Evolutionary conservation across 2,329 filamentous ascomycete genomes (phyloP), one percentile per base, ranked within the genome.

Genomic region (Lasiodiplodia theobromae): DNA sequence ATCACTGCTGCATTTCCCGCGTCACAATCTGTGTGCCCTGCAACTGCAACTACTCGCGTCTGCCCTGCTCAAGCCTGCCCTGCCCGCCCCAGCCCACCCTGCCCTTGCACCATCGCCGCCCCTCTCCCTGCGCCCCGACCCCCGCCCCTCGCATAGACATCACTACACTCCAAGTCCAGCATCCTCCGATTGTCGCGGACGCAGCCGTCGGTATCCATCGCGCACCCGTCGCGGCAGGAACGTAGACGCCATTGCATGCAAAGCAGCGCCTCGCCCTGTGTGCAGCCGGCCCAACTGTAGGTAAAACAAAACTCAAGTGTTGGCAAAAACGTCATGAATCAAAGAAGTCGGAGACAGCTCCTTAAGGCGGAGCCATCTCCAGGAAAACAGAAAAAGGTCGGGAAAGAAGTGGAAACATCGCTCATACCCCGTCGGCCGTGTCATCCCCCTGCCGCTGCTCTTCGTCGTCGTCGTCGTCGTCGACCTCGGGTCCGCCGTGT

Each of bases 401-500:
- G 49, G 51, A 25, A 38, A n/a, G 38, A 64, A 51, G n/a, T 47
- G 25, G 37, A 64, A 52, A 52, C 16, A 16, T 57, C 51, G 31
- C 56, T 63, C 51, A 68, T 58, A 63, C 66, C 54, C 54, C 56
- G 11, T 62, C 57, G 44, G n/a, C 31, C 10, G 31, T 47, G 49
- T 68, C 66, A 21, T 44, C 47, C 28, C 28, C 40, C 40, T 31
- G 56, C 37, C 23, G n/a, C 51, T 37, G 8, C 10, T 37, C 25
- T 21, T 31, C 65, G 12, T 51, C 52, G 10, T 31, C 65, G 4
- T 34, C 49, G 2, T 28, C 40, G 21, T 51, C 65, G 10, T 37
- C 53, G 2, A 37, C 69, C 11, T 76, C 78, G 51, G 71, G 70
- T 25, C 12, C 40, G 40, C n/a, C 14, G 3, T 44, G 18, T n/a